Evolutionary conservation across 75 land plant genomes (phyloP).

Genomic region (Sequoia sempervirens): DNA sequence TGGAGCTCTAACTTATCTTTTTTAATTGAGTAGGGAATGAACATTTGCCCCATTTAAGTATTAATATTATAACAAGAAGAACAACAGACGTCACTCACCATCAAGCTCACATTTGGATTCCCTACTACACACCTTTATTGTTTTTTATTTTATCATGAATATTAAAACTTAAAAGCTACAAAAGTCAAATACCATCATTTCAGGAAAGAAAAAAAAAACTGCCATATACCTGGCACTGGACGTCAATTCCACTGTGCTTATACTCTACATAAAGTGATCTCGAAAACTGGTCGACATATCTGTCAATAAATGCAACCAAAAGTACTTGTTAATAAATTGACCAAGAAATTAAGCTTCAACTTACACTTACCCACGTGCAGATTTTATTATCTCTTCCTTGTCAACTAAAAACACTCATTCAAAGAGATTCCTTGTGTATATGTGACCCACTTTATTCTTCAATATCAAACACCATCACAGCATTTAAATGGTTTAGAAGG

Average conservation of each 20-base stretch:
- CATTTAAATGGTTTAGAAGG: too few species aligned
- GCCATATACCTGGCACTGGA: slow-evolving; percentile 84
- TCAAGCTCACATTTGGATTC: too few species aligned
- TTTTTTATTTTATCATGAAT: background rate
- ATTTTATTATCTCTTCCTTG: background rate
- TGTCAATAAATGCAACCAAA: slow-evolving; percentile 24
- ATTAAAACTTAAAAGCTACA: background rate
- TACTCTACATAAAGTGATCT: slow-evolving; percentile 84
- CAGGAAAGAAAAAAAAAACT: background rate
- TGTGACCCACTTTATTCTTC: too few species aligned
- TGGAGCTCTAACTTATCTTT: background rate
- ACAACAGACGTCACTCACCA: too few species aligned
- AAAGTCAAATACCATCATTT: background rate
- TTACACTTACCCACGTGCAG: background rate
- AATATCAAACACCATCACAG: too few species aligned
- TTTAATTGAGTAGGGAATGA: background rate
- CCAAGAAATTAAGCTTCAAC: background rate
- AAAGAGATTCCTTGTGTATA: background rate
- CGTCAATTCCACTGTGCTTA: slow-evolving; percentile 80
- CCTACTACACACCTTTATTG: too few species aligned
- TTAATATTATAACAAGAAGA: too few species aligned
- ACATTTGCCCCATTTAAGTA: background rate
- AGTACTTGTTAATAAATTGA: background rate
- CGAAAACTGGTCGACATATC: slow-evolving; percentile 81
- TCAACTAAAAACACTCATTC: background rate